Conservation (phyloP, 495 filamentous ascomycete species). For the Penicillium maclennaniae region DNA sequence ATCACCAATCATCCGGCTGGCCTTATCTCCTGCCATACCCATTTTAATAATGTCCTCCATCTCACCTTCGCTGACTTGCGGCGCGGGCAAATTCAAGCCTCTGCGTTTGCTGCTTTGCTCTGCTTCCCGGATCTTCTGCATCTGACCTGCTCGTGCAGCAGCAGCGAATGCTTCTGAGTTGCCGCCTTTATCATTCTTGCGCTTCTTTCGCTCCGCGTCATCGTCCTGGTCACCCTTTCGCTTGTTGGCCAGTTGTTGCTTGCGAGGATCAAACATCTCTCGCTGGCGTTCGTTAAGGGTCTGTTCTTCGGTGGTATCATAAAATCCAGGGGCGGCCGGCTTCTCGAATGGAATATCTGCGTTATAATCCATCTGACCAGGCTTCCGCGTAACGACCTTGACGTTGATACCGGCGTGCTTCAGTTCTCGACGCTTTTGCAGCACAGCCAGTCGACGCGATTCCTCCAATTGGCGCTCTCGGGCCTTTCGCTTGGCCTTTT, state of each 20-base stretch:
- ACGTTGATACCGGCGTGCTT: constrained; percentile 98
- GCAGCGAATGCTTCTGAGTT: constrained; percentile 74
- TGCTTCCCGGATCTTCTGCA: constrained; percentile 93
- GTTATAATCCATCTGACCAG: constrained; percentile 98
- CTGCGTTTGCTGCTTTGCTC: constrained; percentile 93
- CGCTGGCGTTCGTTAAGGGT: constrained; percentile 79
- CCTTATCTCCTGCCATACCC: constrained; percentile 90
- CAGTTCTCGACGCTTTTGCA: constrained; percentile 93
- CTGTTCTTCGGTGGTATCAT: constrained; percentile 83
- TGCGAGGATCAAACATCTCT: constrained; percentile 86
- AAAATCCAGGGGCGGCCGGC: constrained; percentile 83
- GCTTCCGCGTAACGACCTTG: constrained; percentile 88
- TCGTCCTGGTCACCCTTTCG: constrained; percentile 87
- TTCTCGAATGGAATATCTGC: constrained; percentile 98
- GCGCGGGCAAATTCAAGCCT: constrained; percentile 71
- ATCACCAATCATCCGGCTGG: constrained; percentile 67
- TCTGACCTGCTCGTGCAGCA: constrained; percentile 89
- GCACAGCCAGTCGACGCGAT: constrained; percentile 77
- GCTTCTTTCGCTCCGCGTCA: constrained; percentile 74
- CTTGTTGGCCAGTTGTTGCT: constrained; percentile 93
- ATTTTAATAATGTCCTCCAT: constrained; percentile 98
- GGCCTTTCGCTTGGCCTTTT: constrained; percentile 98
- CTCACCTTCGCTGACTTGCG: constrained; percentile 88
- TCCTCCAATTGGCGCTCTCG: constrained; percentile 94
- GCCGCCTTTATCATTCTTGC: constrained; percentile 79